Base-by-base conservation (phyloP, 176 grass and related monocot species). In the Ensete glaucum region DNA sequence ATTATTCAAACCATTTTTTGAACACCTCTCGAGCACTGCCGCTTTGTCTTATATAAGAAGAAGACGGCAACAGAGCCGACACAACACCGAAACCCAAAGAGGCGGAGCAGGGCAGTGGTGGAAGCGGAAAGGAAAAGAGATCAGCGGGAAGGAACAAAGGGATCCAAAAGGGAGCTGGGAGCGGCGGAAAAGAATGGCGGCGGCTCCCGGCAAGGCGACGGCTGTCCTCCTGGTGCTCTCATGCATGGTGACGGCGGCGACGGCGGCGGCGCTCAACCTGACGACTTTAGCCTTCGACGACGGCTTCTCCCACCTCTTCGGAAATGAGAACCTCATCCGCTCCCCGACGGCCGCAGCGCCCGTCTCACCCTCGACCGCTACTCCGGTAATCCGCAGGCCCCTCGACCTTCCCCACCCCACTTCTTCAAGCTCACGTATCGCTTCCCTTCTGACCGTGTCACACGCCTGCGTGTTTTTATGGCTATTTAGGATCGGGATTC, bases 231-330 rank as follows among this genome's bases (percentile, higher is more conserved):
- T 64, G 15, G 13, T 57, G 16, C 13, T 74, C 14, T 55, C 52
- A 1, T 27, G 19, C 29, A 16, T 53, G 11, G 75, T n/a, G 58
- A 52, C 24, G 24, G 24, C 52, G 71, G 52, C 50, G 2, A 9
- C 71, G 50, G 58, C 74, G 1, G 34, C 60, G 29, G 59, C 21
- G 1, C 24, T 77, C 48, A 65, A 77, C 58, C n/a, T 77, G 59
- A 52, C 60, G 49, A 25, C 75, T 3, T 13, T 77, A 15, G 11
- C 48, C 48, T 77, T 77, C 75, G 60, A 77, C 49, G 59, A 77
- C 16, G 75, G 75, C 58, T 77, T 64, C 75, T 64, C 75, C 34
- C 75, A 77, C 43, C 75, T 77, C 75, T 77, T 77, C 75, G 75
- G 75, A 9, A 19, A 77, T 48, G 75, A 51, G 59, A 77, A 77